Evolutionary conservation across 2,329 filamentous ascomycete species (phyloP).

Genomic region (Cytospora paraplurivora): DNA sequence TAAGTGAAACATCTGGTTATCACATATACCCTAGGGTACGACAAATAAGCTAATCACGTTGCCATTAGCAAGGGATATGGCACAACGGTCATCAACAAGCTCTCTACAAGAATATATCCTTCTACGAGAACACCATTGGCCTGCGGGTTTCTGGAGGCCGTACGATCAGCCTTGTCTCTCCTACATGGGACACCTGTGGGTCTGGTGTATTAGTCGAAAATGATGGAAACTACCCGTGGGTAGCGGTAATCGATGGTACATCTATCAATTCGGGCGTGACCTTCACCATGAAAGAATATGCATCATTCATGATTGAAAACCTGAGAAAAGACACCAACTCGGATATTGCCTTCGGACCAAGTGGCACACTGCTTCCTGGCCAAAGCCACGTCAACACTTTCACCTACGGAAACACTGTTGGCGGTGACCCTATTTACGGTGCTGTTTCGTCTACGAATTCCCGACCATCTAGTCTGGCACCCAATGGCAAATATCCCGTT

Average conservation of each 20-base stretch:
- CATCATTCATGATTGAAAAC: constrained; percentile 49
- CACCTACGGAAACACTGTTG: constrained; percentile 47
- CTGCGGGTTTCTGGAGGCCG: constrained; percentile 42
- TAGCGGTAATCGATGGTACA: constrained; percentile 44
- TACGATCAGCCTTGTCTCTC: constrained; percentile 44
- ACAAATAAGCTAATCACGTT: background rate
- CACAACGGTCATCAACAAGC: constrained; percentile 48
- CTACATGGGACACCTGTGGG: constrained; percentile 45
- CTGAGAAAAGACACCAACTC: constrained; percentile 44
- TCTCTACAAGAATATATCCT: constrained; percentile 47
- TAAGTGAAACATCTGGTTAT: background rate
- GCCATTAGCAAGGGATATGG: constrained; percentile 44
- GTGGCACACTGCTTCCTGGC: constrained; percentile 37
- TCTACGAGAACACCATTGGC: constrained; percentile 45
- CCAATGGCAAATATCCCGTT: constrained; percentile 41
- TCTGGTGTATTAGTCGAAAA: constrained; percentile 42
- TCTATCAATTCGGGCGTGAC: constrained; percentile 47
- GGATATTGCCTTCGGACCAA: constrained; percentile 39
- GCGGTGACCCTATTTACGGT: constrained; percentile 44
- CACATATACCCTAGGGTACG: background rate
- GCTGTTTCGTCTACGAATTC: constrained; percentile 36
- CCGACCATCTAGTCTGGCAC: constrained; percentile 41
- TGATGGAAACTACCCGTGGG: constrained; percentile 43
- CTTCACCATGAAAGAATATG: constrained; percentile 41
- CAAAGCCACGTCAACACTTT: constrained; percentile 43